phyloP scores from a whole-genome alignment of 108 stramenopile species.

The Skeletonema marinoi region DNA sequence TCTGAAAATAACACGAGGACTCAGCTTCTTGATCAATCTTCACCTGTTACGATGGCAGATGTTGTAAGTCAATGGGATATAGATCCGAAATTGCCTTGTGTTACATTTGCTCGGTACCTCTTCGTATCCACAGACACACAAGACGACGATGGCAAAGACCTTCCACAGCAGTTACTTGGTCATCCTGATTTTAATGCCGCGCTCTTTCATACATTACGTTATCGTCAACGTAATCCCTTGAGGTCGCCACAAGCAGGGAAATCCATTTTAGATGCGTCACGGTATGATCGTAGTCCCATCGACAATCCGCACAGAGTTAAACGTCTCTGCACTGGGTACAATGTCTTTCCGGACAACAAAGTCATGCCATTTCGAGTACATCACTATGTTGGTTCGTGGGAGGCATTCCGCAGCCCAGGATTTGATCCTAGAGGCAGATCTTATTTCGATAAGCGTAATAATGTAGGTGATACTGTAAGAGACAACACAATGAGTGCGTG shows the following conservation, averaged over 20 bases:
- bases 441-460: constrained; percentile 3
- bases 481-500: constrained; percentile 2
- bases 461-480: background rate
- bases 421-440: background rate
- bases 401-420: constrained; percentile 2
- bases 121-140: background rate
- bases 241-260: background rate
- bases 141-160: background rate
- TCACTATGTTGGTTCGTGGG: constrained; percentile 17
- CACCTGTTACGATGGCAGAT: background rate
- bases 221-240: constrained; percentile 5
- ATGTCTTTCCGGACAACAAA: background rate
- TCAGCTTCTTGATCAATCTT: background rate
- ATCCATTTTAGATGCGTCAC: constrained; percentile 10
- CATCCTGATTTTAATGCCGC: constrained; percentile 5
- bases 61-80: background rate
- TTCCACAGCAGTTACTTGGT: background rate
- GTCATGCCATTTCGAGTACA: constrained; percentile 4
- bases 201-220: constrained; percentile 16
- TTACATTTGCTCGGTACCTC: background rate
- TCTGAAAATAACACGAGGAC: background rate
- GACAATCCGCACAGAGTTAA: constrained; percentile 1
- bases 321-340: background rate
- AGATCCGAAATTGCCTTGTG: background rate
- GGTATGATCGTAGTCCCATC: background rate